Conservation (phyloP, 2,329 filamentous ascomycete species). For the Simplicillium aogashimaense region DNA sequence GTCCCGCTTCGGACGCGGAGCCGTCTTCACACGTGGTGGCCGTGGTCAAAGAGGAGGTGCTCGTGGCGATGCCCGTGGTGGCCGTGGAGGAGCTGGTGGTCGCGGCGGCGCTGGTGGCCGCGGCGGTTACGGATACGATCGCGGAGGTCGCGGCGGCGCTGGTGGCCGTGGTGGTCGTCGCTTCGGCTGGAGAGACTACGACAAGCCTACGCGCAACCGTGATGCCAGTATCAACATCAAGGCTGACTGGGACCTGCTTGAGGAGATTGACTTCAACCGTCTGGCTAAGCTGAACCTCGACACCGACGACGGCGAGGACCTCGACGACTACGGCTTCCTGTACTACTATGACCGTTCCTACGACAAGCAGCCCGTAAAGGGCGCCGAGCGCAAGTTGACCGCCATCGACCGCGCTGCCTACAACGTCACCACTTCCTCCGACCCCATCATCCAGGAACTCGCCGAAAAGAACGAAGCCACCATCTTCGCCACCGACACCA, state of each 20-base stretch:
- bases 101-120: slow-evolving; percentile 61
- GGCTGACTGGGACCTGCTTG: slow-evolving; percentile 87
- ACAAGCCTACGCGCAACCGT: slow-evolving; percentile 93
- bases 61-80: slow-evolving; percentile 52
- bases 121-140: slow-evolving; percentile 51
- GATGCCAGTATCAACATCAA: slow-evolving; percentile 96
- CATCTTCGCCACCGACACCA: slow-evolving; percentile 94
- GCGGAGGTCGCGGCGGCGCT: slow-evolving; percentile 54
- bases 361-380: slow-evolving; percentile 89
- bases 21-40: slow-evolving; percentile 77
- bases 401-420: slow-evolving; percentile 91
- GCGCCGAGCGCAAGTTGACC: slow-evolving; percentile 75
- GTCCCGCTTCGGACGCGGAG: slow-evolving; percentile 79
- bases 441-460: slow-evolving; percentile 93
- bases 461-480: slow-evolving; percentile 93
- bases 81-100: slow-evolving; percentile 47
- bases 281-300: slow-evolving; percentile 93
- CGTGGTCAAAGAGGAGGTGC: slow-evolving; percentile 69
- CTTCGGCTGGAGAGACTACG: slow-evolving; percentile 97
- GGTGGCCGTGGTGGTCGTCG: slow-evolving; percentile 70
- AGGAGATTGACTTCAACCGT: slow-evolving; percentile 98
- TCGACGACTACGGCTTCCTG: slow-evolving; percentile 93
- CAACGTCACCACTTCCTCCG: slow-evolving; percentile 93
- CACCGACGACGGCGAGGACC: slow-evolving; percentile 85
- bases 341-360: slow-evolving; percentile 96